A percentile compares a stretch with the other conserved stretches of the same genome.
Conservation (phyloP, 1,284 basidiomycete genomes). For the Heliocybe sulcata region DNA sequence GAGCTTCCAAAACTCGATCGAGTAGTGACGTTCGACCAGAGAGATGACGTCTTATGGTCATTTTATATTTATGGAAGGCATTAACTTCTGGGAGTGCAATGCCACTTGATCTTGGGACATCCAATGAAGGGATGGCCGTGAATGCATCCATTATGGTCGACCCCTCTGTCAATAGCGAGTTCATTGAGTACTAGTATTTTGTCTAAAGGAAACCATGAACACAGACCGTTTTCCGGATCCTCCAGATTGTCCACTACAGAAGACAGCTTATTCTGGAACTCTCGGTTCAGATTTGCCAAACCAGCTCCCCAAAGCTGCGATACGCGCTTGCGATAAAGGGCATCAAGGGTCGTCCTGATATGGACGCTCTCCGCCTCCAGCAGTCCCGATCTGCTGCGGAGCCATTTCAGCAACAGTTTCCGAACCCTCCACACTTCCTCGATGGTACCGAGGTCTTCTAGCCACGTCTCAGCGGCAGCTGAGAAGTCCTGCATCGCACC, state of each 20-base stretch:
- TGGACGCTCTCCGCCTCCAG: conserved; percentile 32
- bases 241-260: conserved; percentile 15
- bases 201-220: not conserved
- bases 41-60: conserved; percentile 47
- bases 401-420: conserved; percentile 38
- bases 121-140: conserved; percentile 32
- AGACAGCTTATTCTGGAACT: conserved; percentile 36
- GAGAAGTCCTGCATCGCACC: conserved; percentile 40
- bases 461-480: conserved; percentile 43
- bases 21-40: conserved; percentile 51
- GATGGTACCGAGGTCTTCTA: conserved; percentile 45
- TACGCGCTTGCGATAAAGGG: conserved; percentile 42
- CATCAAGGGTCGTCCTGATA: conserved; percentile 40
- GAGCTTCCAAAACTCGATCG: conserved; percentile 42
- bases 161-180: no score
- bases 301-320: conserved; percentile 47
- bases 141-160: not conserved
- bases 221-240: not conserved
- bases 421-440: conserved; percentile 65
- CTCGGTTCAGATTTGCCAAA: conserved; percentile 32
- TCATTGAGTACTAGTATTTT: conserved; percentile 1
- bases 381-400: conserved; percentile 32
- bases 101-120: conserved; percentile 31
- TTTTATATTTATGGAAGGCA: conserved; percentile 52
- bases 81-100: conserved; percentile 30